Base-by-base conservation (phyloP, 2,329 filamentous ascomycete species). In the Aspergillus phoenicis region DNA sequence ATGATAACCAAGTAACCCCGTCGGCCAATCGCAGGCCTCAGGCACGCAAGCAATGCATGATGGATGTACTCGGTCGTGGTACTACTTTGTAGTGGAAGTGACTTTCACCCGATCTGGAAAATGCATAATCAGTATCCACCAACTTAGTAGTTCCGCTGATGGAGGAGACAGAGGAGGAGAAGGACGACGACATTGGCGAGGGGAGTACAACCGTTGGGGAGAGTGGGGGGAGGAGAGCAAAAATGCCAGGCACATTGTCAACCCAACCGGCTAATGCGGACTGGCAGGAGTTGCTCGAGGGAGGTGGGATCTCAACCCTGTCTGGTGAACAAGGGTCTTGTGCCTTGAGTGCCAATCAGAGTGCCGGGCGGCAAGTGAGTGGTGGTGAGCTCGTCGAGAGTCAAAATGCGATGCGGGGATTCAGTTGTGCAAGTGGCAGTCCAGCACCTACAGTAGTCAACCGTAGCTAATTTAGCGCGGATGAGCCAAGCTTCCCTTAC, bases 401-500 rank as follows among this genome's bases (percentile, higher is more conserved):
- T 30, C 28, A 30, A 38, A 38, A 15, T 53, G 49, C 57, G 54
- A 53, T 64, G 59, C 57, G 62, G 57, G 60, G 59, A 47, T 52
- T 54, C 52, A 58, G 26, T 28, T 43, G 30, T 43, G 30, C 26
- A 52, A 52, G 13, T 15, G 28, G 28, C 20, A 49, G 41, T 57
- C 59, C 59, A 64, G 61, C 60, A 61, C 59, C 55, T 59, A 62
- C 61, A 63, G 63, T 38, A 59, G 60, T 26, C 28, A 26, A 38
- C 26, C 28, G 22, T 49, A 39, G 28, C 26, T 65, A 67, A 56
- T 30, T 57, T 64, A 65, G 65, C 55, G 30, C 48, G 59, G 52
- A 48, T 57, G 61, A 64, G 70, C 69, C 70, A 71, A 71, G 68
- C 65, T 68, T 65, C 61, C 39, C 8, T 60, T 36, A 53, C 26